Base-by-base conservation (phyloP, 495 filamentous ascomycete genomes). In the Penicillium waksmanii region DNA sequence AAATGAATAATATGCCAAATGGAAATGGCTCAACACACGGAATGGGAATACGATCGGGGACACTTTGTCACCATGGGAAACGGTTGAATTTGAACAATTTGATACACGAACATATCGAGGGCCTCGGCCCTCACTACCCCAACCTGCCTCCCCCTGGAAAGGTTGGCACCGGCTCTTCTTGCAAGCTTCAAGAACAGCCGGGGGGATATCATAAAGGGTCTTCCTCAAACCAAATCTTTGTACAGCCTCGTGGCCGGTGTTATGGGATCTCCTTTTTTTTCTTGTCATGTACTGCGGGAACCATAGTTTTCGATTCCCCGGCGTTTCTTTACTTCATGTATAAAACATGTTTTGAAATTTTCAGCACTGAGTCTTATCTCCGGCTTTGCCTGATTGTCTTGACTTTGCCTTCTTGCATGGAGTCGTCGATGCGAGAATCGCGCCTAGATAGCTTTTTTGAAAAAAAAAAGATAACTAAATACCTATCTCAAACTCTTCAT, bases 1-100 rank as follows among this genome's bases (percentile, higher is more conserved):
- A 70, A 65, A 73, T 62, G 71, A 73, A 64, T 73, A 72, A 73
- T 73, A 64, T 42, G 65, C 62, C 65, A 51, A 36, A 61, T 36
- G 53, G 57, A 42, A 51, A 55, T 43, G 35, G 62, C 60, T 64
- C 51, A 38, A 60, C 25, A 64, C 23, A 60, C 31, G 52, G 17
- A 44, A 60, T 50, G 56, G 36, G 17, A 61, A 65, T 46, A 65
- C 51, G 55, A 58, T 53, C 27, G 51, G 57, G 57, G 57, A 53
- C 40, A 13, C 49, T 42, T 50, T 21, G 53, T 63, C 27, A 51
- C 55, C 43, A 52, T 50, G 55, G 57, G 57, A 61, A 53, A 47
- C 57, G 57, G 56, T 60, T 54, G 51, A 50, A 54, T 58, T 60
- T 65, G 61, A 42, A 64, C 66, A 70, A 57, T 64, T 58, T 55